A percentile compares a stretch with the other conserved stretches of the same genome.
Conservation (phyloP, 139 green algal species). For the Volvox reticuliferus region DNA sequence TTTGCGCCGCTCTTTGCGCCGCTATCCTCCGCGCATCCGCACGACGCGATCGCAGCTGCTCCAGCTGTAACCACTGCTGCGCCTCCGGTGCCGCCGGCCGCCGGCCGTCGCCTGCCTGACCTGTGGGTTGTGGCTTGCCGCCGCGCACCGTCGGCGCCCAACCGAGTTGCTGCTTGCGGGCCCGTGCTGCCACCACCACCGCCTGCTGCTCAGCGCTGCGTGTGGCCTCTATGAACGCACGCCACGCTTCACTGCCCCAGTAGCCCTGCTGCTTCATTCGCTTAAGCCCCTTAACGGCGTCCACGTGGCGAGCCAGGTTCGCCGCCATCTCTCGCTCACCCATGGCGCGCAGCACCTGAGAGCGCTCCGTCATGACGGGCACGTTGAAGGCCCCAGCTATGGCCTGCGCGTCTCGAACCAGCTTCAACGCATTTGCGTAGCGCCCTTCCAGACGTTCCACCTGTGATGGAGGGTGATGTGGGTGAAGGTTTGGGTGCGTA, state of each 20-base stretch:
- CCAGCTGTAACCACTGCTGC: conserved; percentile 34
- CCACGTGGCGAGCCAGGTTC: conserved; percentile 41
- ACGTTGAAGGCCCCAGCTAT: conserved; percentile 24
- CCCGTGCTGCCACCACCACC: conserved; percentile 15
- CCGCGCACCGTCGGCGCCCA: not conserved
- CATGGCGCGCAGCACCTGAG: conserved; percentile 31
- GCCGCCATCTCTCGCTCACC: conserved; percentile 50
- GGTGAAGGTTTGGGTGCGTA: too few relatives aligned
- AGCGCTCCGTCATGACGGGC: conserved; percentile 31
- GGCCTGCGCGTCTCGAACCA: not conserved
- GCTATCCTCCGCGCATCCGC: conserved; percentile 8
- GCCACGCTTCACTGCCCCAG: conserved; percentile 49
- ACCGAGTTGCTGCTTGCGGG: conserved; percentile 15
- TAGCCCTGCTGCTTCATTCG: conserved; percentile 50
- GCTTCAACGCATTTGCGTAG: not conserved
- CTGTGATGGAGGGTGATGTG: not conserved
- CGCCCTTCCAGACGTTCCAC: conserved; percentile 37
- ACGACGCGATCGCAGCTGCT: conserved; percentile 7
- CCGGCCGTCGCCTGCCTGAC: conserved; percentile 17
- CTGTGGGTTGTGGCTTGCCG: conserved; percentile 21
- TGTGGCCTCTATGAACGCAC: conserved; percentile 22
- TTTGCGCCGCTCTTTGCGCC: not conserved
- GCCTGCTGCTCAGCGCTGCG: not conserved
- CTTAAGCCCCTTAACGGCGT: not conserved
- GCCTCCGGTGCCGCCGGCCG: not conserved